Percentiles rank a stretch among this genome's conserved stretches.
phyloP scores from a whole-genome alignment of 164 flowering plant species.

The Tetrastigma voinierianum region DNA sequence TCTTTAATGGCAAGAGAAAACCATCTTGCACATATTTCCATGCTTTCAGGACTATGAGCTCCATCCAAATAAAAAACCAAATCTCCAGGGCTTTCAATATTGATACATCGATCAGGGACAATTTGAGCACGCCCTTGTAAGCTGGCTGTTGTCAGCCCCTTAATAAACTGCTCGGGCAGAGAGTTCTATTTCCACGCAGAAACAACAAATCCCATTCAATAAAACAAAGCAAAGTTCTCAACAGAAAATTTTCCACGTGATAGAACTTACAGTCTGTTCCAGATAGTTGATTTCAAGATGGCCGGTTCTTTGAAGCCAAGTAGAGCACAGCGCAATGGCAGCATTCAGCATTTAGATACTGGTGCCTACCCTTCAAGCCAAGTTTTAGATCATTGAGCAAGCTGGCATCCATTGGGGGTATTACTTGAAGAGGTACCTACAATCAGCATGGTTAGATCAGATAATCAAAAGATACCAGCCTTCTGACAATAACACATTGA shows the following conservation, averaged over 20 bases:
- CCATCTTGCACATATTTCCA: constrained; percentile 93
- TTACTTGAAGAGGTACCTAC: constrained; percentile 80
- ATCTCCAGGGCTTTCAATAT: constrained; percentile 45
- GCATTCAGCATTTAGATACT: constrained; percentile 85
- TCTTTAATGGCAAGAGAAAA: constrained; percentile 68
- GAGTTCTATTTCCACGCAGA: constrained; percentile 40
- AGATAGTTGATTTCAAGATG: constrained; percentile 43
- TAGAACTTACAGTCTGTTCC: constrained; percentile 58
- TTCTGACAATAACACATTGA: neutral
- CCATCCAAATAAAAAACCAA: constrained; percentile 92
- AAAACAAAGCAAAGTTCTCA: too few relatives aligned
- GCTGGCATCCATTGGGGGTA: constrained; percentile 58
- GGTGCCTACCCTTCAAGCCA: constrained; percentile 92
- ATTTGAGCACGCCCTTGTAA: constrained; percentile 94
- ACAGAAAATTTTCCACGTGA: neutral
- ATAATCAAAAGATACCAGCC: neutral
- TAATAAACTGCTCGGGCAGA: constrained; percentile 75
- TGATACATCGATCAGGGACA: constrained; percentile 48
- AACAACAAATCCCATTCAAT: constrained; percentile 1
- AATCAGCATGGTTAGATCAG: constrained; percentile 17
- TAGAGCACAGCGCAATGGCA: constrained; percentile 69
- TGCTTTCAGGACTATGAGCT: constrained; percentile 98
- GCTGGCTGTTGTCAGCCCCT: constrained; percentile 71
- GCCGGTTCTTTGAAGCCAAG: constrained; percentile 83
- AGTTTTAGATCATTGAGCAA: constrained; percentile 68